Base-by-base conservation (phyloP, 495 filamentous ascomycete genomes). In the Lophiostoma macrostomum region DNA sequence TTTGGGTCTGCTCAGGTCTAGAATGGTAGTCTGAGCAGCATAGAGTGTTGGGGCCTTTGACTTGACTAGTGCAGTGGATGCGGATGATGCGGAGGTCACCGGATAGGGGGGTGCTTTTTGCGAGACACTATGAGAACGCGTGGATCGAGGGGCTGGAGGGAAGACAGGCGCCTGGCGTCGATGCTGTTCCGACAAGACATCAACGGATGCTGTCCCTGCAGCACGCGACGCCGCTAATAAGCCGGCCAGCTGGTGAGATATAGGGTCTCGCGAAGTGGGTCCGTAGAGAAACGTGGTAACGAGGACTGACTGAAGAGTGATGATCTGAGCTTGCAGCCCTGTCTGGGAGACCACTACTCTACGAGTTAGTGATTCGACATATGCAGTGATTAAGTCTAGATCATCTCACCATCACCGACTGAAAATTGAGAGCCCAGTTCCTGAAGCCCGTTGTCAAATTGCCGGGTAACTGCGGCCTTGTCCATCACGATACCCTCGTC, bases 231-330 rank as follows among this genome's bases (percentile, higher is more conserved):
- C 58, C 3, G 46, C 42, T 1, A 62, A 16, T 0, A 62, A 10
- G 16, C 23, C 53, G 5, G 53, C 47, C 12, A 62, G 47, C 5
- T 62, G 58, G 27, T 56, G 53, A 2, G 53, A 62, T 32, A 62
- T 62, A 11, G 58, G 58, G 6, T 62, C 39, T n/a, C 34, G 36
- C 16, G 58, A 62, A n/a, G 40, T 57, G 1, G 58, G 58, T 10
- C 58, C 58, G 40, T 62, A 62, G 10, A 62, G 47, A 32, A 62
- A 62, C 1, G 48, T 57, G 1, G 47, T 57, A 1, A 62, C 42
- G 2, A 62, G 16, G 12, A 57, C 46, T 2, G 52, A 56, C 38
- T 62, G 58, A 12, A 62, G 58, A 0, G 41, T 49, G 6, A 62
- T 62, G 20, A 62, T 52, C 27, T 57, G 47, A 2, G 53, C 41